A percentile compares a stretch with the other conserved stretches of the same genome.
phyloP scores from a whole-genome alignment of 78 protist species.

The Capsaspora owczarzaki region DNA sequence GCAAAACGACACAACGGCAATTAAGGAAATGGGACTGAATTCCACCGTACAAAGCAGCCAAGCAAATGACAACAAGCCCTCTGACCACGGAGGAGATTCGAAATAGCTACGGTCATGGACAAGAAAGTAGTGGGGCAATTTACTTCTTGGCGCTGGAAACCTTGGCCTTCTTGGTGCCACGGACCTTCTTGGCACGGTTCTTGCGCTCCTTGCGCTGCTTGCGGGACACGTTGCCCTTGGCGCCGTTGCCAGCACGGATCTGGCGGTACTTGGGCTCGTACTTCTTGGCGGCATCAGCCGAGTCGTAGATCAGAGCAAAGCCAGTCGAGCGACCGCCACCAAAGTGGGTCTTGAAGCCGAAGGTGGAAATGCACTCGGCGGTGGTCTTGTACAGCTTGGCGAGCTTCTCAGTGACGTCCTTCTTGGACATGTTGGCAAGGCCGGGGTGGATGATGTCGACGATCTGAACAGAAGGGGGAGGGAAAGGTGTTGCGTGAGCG shows the following conservation, averaged over 20 bases:
- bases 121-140: no score
- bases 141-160: slow-evolving; percentile 9
- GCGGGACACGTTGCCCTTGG: slow-evolving; percentile 46
- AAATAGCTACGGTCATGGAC: no score
- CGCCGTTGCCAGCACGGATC: slow-evolving; percentile 50
- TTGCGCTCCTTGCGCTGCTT: slow-evolving; percentile 91
- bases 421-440: slow-evolving; percentile 73
- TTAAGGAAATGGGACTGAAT: no score
- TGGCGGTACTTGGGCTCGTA: slow-evolving; percentile 86
- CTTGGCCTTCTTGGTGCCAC: slow-evolving; percentile 64
- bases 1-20: no score
- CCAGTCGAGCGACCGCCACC: slow-evolving; percentile 97
- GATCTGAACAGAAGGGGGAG: slow-evolving; percentile 33
- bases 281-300: slow-evolving; percentile 65
- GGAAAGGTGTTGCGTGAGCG: background rate
- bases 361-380: slow-evolving; percentile 59
- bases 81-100: no score
- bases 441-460: slow-evolving; percentile 92
- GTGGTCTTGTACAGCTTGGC: slow-evolving; percentile 88
- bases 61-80: no score
- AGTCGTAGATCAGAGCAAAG: slow-evolving; percentile 93
- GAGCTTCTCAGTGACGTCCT: slow-evolving; percentile 68
- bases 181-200: slow-evolving; percentile 89
- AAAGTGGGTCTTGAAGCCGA: slow-evolving; percentile 86
- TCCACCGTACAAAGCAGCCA: no score